A percentile compares a stretch with the other conserved stretches of the same genome.
Conservation (phyloP, 139 green algal species). For the Monoraphidium neglectum region DNA sequence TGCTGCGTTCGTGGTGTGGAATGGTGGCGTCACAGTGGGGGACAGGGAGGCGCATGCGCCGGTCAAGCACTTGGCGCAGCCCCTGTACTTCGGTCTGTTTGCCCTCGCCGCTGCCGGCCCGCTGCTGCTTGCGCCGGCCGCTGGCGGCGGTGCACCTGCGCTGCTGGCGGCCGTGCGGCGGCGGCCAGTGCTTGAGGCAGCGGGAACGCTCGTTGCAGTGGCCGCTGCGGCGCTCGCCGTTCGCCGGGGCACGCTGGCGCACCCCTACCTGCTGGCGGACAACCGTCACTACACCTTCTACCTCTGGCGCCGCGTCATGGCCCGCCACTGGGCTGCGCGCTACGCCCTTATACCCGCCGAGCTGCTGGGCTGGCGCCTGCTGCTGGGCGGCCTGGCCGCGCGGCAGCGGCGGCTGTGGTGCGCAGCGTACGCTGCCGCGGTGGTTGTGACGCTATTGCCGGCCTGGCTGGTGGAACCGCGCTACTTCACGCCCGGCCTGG, state of each 20-base stretch:
- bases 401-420: slow-evolving; percentile 40
- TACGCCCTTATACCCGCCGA: slow-evolving; percentile 62
- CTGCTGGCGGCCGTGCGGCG: background rate
- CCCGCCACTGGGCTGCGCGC: slow-evolving; percentile 1
- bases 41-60: slow-evolving; percentile 75
- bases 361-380: slow-evolving; percentile 27
- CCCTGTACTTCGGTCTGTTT: slow-evolving; percentile 83
- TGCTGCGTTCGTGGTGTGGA: slow-evolving; percentile 75
- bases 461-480: slow-evolving; percentile 87
- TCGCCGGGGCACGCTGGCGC: slow-evolving; percentile 58
- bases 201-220: background rate
- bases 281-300: slow-evolving; percentile 98
- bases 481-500: slow-evolving; percentile 82
- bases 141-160: too few relatives aligned
- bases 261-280: slow-evolving; percentile 94
- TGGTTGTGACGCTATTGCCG: slow-evolving; percentile 66
- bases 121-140: slow-evolving; percentile 31
- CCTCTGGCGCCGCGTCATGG: slow-evolving; percentile 70
- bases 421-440: slow-evolving; percentile 35
- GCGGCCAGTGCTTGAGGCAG: background rate
- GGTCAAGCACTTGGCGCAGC: slow-evolving; percentile 73
- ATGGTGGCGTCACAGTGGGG: slow-evolving; percentile 88
- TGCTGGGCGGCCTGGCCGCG: slow-evolving; percentile 33
- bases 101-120: slow-evolving; percentile 22
- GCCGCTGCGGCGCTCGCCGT: slow-evolving; percentile 8